Conservation (phyloP, 2,329 filamentous ascomycete genomes). For the Aspergillus aculeatinus region DNA sequence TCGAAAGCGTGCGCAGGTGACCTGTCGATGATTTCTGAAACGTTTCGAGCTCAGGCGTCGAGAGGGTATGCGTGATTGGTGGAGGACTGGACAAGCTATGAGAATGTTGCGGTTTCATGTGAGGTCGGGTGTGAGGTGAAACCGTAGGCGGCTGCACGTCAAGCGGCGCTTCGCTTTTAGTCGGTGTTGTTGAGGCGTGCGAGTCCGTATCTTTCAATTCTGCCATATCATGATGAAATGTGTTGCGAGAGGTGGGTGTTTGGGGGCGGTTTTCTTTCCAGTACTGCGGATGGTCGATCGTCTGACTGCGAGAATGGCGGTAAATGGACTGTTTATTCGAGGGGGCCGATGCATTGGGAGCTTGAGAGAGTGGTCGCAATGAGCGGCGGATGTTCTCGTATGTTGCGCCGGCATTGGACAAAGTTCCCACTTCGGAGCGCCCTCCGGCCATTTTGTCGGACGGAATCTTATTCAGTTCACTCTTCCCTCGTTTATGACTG, state of each 20-base stretch:
- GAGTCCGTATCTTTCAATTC: constrained; percentile 24
- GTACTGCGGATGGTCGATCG: constrained; percentile 55
- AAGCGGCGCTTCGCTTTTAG: constrained; percentile 22
- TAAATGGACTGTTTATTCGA: constrained; percentile 30
- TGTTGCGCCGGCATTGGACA: constrained; percentile 57
- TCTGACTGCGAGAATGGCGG: constrained; percentile 59
- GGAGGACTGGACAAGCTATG: constrained; percentile 32
- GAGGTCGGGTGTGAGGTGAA: constrained; percentile 32
- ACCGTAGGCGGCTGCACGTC: constrained; percentile 26
- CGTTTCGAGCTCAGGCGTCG: constrained; percentile 71
- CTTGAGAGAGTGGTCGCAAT: constrained; percentile 70
- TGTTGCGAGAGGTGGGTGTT: constrained; percentile 33
- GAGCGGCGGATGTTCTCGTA: constrained; percentile 75
- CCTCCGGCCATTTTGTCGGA: constrained; percentile 31
- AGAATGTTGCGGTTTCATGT: constrained; percentile 31
- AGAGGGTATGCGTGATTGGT: constrained; percentile 50
- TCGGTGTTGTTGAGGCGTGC: constrained; percentile 25
- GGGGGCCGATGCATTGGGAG: constrained; percentile 54
- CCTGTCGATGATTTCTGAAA: constrained; percentile 86
- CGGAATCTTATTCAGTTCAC: constrained; percentile 64
- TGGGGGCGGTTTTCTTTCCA: constrained; percentile 34
- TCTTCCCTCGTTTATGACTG: constrained; percentile 72
- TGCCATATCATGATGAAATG: constrained; percentile 31
- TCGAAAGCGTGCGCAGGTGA: constrained; percentile 83
- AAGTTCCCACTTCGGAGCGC: constrained; percentile 20